Conservation (phyloP, 306 rosid genomes). For the Vigna mungo region DNA sequence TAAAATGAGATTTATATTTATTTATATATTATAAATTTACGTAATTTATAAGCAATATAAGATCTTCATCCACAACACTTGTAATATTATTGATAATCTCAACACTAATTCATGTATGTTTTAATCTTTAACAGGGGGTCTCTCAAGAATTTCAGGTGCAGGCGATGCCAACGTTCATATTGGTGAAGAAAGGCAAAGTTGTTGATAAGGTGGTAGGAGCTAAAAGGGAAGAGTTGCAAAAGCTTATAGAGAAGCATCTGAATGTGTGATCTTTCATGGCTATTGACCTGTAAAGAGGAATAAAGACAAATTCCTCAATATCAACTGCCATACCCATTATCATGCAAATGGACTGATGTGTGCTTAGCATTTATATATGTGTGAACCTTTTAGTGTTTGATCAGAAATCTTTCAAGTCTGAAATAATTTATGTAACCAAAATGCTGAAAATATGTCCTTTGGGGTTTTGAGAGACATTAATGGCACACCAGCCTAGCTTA, state of each 20-base stretch:
- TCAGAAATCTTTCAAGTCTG: no score
- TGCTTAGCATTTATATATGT: not conserved
- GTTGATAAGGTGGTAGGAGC: conserved; percentile 72
- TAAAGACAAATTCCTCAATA: conserved; percentile 29
- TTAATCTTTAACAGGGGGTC: conserved; percentile 57
- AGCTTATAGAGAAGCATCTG: conserved; percentile 67
- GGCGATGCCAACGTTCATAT: conserved; percentile 82
- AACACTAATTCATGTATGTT: not conserved
- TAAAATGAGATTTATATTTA: no score
- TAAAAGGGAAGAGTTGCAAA: conserved; percentile 69
- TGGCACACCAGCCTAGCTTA: no score
- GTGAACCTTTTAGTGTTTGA: no score
- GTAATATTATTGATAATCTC: not conserved
- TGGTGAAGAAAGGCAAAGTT: conserved; percentile 71
- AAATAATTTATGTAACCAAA: no score
- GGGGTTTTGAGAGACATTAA: no score
- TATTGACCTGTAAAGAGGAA: conserved; percentile 12
- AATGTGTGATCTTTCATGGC: conserved; percentile 25
- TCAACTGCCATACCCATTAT: conserved; percentile 2
- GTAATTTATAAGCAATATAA: no score
- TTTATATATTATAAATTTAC: no score
- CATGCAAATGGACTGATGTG: conserved; percentile 30
- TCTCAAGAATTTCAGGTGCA: conserved; percentile 63
- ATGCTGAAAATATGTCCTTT: no score
- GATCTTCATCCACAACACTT: not conserved